Evolutionary conservation across 2,329 filamentous ascomycete species (phyloP).

Genomic region (Reticulascus tulasneorum): DNA sequence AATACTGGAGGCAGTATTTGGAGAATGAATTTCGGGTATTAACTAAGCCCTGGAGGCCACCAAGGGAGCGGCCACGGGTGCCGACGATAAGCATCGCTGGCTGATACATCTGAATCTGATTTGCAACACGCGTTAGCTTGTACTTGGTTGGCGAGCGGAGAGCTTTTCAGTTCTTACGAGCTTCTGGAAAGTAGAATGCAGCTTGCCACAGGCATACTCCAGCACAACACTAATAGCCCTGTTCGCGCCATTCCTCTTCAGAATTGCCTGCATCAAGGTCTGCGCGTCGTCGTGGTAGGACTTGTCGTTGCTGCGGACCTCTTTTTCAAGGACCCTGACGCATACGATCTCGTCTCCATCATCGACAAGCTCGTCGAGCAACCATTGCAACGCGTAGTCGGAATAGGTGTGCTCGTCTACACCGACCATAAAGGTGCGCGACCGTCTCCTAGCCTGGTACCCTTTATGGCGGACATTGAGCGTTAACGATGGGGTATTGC

Average conservation of each 20-base stretch:
- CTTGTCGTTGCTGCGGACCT: constrained; percentile 60
- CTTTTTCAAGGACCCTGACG: constrained; percentile 81
- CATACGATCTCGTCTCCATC: constrained; percentile 93
- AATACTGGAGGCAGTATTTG: constrained; percentile 93
- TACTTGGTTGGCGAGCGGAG: not conserved
- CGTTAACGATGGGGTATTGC: constrained; percentile 67
- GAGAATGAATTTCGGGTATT: constrained; percentile 78
- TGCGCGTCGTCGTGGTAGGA: constrained; percentile 72
- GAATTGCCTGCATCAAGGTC: constrained; percentile 68
- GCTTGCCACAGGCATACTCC: constrained; percentile 84
- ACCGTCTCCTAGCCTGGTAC: constrained; percentile 75
- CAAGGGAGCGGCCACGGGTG: constrained; percentile 77
- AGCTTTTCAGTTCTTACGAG: constrained; percentile 57
- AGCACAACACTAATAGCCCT: constrained; percentile 81
- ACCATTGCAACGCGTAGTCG: constrained; percentile 87
- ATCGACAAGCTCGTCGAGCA: constrained; percentile 86
- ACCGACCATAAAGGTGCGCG: constrained; percentile 85
- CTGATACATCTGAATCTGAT: constrained; percentile 83
- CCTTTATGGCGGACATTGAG: constrained; percentile 82
- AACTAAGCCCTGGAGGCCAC: constrained; percentile 80
- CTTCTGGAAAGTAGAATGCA: constrained; percentile 85
- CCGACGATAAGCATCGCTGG: constrained; percentile 89
- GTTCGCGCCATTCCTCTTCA: constrained; percentile 72
- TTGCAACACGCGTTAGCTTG: not conserved
- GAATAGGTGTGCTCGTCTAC: constrained; percentile 90